These are phyloP conservation scores for Zostera marina DNA, from an alignment of 116 monocot species.

Conservation along the genomic window DNA sequence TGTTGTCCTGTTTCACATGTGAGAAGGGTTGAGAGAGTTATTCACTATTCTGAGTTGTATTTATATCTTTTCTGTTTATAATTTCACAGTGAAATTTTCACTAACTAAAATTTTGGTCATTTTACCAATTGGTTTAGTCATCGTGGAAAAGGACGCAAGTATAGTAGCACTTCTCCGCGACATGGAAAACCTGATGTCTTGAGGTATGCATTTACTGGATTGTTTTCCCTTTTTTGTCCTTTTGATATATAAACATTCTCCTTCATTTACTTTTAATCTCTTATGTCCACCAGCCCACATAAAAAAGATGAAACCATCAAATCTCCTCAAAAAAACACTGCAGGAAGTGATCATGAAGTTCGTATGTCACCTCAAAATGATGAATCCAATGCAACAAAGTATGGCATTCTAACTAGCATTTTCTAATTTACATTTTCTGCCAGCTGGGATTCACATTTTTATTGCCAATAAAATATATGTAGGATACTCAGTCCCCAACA, in stretches of 20 bases:
- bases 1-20: too few species aligned
- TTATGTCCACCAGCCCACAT: constrained; percentile 1
- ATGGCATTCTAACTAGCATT: constrained; percentile 1
- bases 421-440: neutral
- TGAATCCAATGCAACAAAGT: constrained; percentile 5
- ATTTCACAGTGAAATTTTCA: neutral
- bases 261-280: neutral
- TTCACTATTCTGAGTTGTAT: too few species aligned
- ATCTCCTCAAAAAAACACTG: constrained; percentile 5
- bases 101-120: neutral
- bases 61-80: neutral
- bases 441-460: neutral
- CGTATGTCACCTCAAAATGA: constrained; percentile 4
- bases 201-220: neutral
- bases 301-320: constrained; percentile 3
- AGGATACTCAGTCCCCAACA: neutral
- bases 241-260: neutral
- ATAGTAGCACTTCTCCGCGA: constrained; percentile 1
- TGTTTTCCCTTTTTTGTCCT: neutral
- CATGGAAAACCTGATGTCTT: constrained; percentile 4
- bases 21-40: too few species aligned
- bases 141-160: constrained; percentile 1
- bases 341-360: neutral
- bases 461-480: neutral
- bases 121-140: neutral